Percentiles rank a stretch among this genome's conserved stretches.
Evolutionary conservation across 2,329 filamentous ascomycete species (phyloP).

Genomic region (Rutstroemia sp.): DNA sequence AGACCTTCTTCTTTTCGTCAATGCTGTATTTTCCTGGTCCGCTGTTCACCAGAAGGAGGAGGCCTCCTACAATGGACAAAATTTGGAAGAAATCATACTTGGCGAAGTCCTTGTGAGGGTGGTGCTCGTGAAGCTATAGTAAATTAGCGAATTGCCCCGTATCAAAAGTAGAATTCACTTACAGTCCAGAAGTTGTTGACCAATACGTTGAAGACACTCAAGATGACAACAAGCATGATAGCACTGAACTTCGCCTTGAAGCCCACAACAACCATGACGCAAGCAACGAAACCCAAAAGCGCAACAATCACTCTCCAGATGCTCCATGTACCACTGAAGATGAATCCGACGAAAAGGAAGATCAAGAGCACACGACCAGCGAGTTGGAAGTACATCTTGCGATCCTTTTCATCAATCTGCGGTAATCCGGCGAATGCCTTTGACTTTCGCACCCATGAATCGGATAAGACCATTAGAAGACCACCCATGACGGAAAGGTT

Average conservation of each 20-base stretch:
- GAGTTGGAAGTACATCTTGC: conserved; percentile 99
- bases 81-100: conserved; percentile 99
- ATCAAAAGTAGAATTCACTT: conserved; percentile 35
- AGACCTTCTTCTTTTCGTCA: conserved; percentile 99
- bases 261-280: conserved; percentile 96
- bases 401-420: conserved; percentile 94
- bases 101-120: conserved; percentile 99
- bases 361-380: conserved; percentile 92
- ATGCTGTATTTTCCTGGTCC: conserved; percentile 95
- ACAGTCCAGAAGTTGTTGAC: conserved; percentile 99
- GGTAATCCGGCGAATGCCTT: conserved; percentile 94
- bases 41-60: conserved; percentile 96
- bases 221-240: conserved; percentile 85
- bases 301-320: conserved; percentile 82
- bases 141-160: conserved; percentile 19
- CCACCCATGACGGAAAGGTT: conserved; percentile 97
- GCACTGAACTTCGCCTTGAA: conserved; percentile 99
- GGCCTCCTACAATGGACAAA: conserved; percentile 92
- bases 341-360: conserved; percentile 94
- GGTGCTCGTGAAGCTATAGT: conserved; percentile 80
- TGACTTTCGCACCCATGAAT: conserved; percentile 96
- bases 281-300: conserved; percentile 78
- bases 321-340: conserved; percentile 91
- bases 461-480: conserved; percentile 93
- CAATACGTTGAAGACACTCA: conserved; percentile 92